Evolutionary conservation across 2,329 filamentous ascomycete genomes (phyloP).

Genomic region (Scolecobasidium constrictum): DNA sequence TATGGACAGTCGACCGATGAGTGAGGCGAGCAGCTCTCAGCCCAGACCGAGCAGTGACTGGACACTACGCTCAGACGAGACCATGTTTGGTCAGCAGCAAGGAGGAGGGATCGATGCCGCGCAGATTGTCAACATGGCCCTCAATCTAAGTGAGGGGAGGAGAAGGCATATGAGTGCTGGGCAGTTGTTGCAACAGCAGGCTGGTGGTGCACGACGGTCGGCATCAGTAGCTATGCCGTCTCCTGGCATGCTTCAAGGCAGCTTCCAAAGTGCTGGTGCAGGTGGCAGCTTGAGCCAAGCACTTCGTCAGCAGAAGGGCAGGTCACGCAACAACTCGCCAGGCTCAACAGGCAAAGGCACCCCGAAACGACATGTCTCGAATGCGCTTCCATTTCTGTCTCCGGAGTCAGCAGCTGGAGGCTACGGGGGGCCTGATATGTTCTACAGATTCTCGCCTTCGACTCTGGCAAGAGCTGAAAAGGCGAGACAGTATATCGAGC

Average conservation of each 20-base stretch:
- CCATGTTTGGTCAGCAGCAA: neutral
- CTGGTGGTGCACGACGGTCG: constrained; percentile 37
- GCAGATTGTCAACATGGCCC: constrained; percentile 85
- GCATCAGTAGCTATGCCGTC: constrained; percentile 21
- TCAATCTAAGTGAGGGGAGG: constrained; percentile 76
- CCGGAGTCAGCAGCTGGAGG: constrained; percentile 11
- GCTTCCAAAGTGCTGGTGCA: constrained; percentile 29
- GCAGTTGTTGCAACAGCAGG: constrained; percentile 38
- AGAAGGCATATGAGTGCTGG: constrained; percentile 51
- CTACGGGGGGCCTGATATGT: constrained; percentile 16
- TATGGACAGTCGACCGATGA: neutral
- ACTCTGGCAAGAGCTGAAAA: constrained; percentile 76
- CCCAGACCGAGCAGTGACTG: constrained; percentile 1
- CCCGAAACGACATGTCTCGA: constrained; percentile 16
- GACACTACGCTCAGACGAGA: neutral
- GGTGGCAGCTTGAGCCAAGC: constrained; percentile 55
- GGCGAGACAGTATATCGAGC: constrained; percentile 73
- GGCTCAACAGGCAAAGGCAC: constrained; percentile 29
- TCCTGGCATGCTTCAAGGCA: constrained; percentile 25
- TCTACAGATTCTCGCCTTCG: constrained; percentile 51
- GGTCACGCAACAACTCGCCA: constrained; percentile 52
- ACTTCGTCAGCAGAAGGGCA: constrained; percentile 58
- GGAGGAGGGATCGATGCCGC: constrained; percentile 54
- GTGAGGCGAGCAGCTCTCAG: constrained; percentile 1
- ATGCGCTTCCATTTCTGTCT: constrained; percentile 10